A percentile compares a stretch with the other conserved stretches of the same genome.
Conservation (phyloP, 2,329 filamentous ascomycete species). For the Alternaria conjuncta region DNA sequence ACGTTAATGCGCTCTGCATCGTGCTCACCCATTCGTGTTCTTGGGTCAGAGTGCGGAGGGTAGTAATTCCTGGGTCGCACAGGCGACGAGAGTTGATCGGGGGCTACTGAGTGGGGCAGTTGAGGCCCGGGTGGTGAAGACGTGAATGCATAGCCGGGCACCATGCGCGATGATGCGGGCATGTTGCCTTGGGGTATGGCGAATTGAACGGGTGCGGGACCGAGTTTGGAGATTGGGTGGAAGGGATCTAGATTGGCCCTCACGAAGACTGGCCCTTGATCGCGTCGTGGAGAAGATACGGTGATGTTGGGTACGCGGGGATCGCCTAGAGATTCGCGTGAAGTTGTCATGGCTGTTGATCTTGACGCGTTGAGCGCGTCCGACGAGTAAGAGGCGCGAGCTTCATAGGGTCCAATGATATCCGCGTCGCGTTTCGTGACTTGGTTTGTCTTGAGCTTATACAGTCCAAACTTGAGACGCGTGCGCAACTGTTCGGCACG, state of each 20-base stretch:
- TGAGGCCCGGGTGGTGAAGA: slow-evolving; percentile 34
- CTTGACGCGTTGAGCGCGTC: slow-evolving; percentile 26
- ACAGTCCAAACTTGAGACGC: slow-evolving; percentile 73
- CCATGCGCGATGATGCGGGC: slow-evolving; percentile 48
- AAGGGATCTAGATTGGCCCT: slow-evolving; percentile 42
- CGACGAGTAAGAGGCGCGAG: slow-evolving; percentile 24
- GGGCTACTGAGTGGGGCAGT: slow-evolving; percentile 26
- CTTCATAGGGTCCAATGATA: slow-evolving; percentile 53
- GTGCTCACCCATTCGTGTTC: slow-evolving; percentile 16
- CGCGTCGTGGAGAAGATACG: slow-evolving; percentile 34
- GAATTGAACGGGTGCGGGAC: slow-evolving; percentile 49
- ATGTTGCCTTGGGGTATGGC: slow-evolving; percentile 35
- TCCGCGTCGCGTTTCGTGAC: slow-evolving; percentile 67
- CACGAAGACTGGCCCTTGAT: slow-evolving; percentile 31
- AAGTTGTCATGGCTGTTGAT: slow-evolving; percentile 27
- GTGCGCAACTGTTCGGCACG: slow-evolving; percentile 71
- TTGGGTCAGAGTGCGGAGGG: slow-evolving; percentile 19
- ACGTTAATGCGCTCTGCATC: slow-evolving; percentile 24
- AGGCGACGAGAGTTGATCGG: slow-evolving; percentile 32
- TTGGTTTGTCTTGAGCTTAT: slow-evolving; percentile 78
- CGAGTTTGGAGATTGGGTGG: slow-evolving; percentile 37
- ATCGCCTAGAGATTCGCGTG: slow-evolving; percentile 14
- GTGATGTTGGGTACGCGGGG: slow-evolving; percentile 37
- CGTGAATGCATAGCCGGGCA: slow-evolving; percentile 34
- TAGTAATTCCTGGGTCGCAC: slow-evolving; percentile 13